Evolutionary conservation across 1,139 yeast species (phyloP).

Genomic region (Candida sanyaensis): DNA sequence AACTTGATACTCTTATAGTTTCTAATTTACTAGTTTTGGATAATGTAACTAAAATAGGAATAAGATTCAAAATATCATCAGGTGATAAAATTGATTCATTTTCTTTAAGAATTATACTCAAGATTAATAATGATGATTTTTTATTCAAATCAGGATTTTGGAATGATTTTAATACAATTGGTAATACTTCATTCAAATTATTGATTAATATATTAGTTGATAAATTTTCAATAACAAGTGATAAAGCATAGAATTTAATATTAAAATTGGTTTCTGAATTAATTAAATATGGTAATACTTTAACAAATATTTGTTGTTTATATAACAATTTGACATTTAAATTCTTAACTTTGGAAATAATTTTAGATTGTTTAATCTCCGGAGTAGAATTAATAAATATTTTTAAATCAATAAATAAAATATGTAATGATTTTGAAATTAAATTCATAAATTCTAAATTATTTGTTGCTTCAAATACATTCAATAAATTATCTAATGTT

Average conservation of each 20-base stretch:
- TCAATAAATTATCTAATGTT: conserved; percentile 37
- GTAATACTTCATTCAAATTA: conserved; percentile 64
- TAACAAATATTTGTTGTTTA: conserved; percentile 75
- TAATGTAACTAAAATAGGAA: conserved; percentile 55
- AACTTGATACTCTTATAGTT: conserved; percentile 44
- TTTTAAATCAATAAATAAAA: conserved; percentile 66
- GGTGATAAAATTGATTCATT: conserved; percentile 44
- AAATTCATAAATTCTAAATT: conserved; percentile 17
- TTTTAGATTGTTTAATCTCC: conserved; percentile 16
- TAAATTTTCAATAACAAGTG: conserved; percentile 66
- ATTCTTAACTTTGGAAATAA: conserved; percentile 53
- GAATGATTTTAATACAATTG: conserved; percentile 70
- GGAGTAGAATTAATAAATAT: conserved; percentile 48
- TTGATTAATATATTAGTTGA: conserved; percentile 13
- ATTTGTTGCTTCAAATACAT: conserved; percentile 43
- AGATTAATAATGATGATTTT: conserved; percentile 60
- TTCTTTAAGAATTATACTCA: conserved; percentile 55
- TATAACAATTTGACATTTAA: conserved; percentile 65
- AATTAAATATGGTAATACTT: conserved; percentile 53
- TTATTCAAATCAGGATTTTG: conserved; percentile 37
- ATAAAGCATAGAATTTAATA: conserved; percentile 62
- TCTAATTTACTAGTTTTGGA: conserved; percentile 27
- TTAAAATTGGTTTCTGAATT: conserved; percentile 29
- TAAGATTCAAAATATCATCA: conserved; percentile 54
- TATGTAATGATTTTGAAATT: conserved; percentile 59